These are phyloP conservation scores for Pythium chondricola DNA, from an alignment of 352 stramenopile species.

Conservation along the genomic window DNA sequence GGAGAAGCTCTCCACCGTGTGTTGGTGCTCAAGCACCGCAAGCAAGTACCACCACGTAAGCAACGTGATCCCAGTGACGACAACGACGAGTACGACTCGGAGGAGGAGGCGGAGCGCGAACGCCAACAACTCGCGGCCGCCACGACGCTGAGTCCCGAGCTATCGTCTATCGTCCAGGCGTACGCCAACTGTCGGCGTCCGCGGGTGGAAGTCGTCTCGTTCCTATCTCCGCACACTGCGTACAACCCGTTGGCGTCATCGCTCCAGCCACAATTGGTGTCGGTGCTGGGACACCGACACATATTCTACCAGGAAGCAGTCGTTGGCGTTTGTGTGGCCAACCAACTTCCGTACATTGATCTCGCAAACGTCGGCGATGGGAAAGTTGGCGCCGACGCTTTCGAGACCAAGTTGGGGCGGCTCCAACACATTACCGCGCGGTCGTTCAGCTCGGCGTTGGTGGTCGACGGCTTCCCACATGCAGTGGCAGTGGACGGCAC, in stretches of 20 bases:
- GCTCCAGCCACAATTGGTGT: slow-evolving; percentile 26
- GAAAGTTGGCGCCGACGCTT: no score
- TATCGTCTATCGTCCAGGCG: slow-evolving; percentile 27
- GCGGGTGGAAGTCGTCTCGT: slow-evolving; percentile 16
- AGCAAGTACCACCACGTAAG: slow-evolving; percentile 12
- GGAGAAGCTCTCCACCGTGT: slow-evolving; percentile 28
- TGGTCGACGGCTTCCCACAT: slow-evolving; percentile 40
- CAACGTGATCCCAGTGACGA: slow-evolving; percentile 12
- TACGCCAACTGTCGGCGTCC: slow-evolving; percentile 1
- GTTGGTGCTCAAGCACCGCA: slow-evolving; percentile 35
- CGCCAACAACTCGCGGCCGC: slow-evolving; percentile 16
- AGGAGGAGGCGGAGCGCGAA: slow-evolving; percentile 35
- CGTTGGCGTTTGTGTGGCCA: slow-evolving; percentile 15
- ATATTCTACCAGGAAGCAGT: slow-evolving; percentile 38
- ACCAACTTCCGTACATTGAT: slow-evolving; percentile 26
- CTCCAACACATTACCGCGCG: slow-evolving; percentile 21
- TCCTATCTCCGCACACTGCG: slow-evolving; percentile 7
- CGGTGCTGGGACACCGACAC: slow-evolving; percentile 32
- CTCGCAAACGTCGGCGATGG: no score
- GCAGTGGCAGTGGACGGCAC: not conserved
- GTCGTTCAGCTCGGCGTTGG: slow-evolving; percentile 20
- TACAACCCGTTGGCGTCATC: slow-evolving; percentile 3
- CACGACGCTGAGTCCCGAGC: slow-evolving; percentile 22
- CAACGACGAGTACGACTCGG: slow-evolving; percentile 35
- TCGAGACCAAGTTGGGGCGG: not conserved